Conservation (phyloP, 2,329 filamentous ascomycete species). For the Beauveria sp. region DNA sequence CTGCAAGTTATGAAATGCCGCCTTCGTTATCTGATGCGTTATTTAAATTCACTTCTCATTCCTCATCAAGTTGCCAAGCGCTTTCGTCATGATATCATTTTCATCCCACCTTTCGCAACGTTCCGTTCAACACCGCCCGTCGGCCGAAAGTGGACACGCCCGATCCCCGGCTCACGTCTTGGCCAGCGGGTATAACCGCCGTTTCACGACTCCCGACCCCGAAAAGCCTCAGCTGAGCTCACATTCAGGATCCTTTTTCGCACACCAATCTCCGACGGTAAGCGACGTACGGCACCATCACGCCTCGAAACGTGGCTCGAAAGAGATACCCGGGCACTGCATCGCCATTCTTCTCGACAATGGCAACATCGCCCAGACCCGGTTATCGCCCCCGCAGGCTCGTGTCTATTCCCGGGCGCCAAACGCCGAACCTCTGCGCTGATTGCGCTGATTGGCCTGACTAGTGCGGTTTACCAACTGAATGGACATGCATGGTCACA, state of each 20-base stretch:
- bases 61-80: background rate
- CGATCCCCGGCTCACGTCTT: background rate
- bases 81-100: background rate
- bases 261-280: background rate
- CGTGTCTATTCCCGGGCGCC: background rate
- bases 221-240: background rate
- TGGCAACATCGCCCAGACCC: constrained; percentile 7
- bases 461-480: background rate
- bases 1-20: too few species aligned
- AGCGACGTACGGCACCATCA: background rate
- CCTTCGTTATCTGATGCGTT: too few species aligned
- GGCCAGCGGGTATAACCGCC: background rate
- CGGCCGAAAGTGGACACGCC: background rate
- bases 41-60: background rate
- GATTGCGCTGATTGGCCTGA: background rate
- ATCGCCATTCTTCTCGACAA: background rate
- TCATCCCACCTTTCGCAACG: background rate
- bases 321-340: background rate
- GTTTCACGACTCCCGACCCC: background rate
- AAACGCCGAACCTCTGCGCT: background rate
- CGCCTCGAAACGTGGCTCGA: background rate
- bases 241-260: background rate
- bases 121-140: too few species aligned
- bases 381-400: background rate
- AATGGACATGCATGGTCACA: background rate